Conservation (phyloP, 257 asterid species). For the Echites panduratus region DNA sequence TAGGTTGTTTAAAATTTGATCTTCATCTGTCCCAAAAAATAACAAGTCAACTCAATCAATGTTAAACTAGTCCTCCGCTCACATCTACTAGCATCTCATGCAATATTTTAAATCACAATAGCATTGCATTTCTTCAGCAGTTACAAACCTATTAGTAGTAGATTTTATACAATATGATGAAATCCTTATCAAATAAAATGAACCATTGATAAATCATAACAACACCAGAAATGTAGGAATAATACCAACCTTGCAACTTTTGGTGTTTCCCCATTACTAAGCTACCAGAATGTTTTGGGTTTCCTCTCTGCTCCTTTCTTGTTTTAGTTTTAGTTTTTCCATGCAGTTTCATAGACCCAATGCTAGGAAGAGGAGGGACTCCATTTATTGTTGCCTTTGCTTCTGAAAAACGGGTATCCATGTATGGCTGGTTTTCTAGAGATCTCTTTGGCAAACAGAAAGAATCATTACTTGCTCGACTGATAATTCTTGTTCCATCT, state of each 20-base stretch:
- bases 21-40: neutral
- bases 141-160: neutral
- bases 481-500: constrained; percentile 52
- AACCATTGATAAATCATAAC: neutral
- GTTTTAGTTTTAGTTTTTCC: constrained; percentile 28
- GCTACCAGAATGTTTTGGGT: constrained; percentile 16
- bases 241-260: constrained; percentile 36
- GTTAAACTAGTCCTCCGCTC: neutral
- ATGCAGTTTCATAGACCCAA: constrained; percentile 23
- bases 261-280: constrained; percentile 22
- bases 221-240: neutral
- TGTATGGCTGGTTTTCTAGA: constrained; percentile 18
- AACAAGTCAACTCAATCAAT: neutral
- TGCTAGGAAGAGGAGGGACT: constrained; percentile 51
- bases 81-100: neutral
- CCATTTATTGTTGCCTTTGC: constrained; percentile 29
- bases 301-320: constrained; percentile 22
- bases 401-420: constrained; percentile 13
- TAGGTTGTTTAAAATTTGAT: neutral
- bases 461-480: constrained; percentile 28
- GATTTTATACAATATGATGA: neutral
- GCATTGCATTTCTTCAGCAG: neutral
- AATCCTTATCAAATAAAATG: neutral
- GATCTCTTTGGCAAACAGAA: constrained; percentile 20
- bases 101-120: neutral